Evolutionary conservation across 228 moss, liverwort and hornwort genomes (phyloP).

Genomic region (Sphagnum magellanicum): DNA sequence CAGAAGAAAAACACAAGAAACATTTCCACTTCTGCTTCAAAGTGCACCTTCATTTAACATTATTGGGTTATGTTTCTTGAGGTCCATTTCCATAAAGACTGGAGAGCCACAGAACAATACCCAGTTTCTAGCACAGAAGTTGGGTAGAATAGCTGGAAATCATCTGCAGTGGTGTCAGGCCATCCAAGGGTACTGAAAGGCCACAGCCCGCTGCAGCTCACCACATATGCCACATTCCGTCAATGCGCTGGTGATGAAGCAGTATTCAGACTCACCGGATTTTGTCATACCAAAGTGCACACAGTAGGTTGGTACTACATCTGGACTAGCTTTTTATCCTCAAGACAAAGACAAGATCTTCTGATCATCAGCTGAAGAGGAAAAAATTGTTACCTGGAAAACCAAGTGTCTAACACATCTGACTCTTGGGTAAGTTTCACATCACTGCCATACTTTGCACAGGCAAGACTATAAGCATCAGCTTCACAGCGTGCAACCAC

Average conservation of each 20-base stretch:
- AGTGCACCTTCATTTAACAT: no score
- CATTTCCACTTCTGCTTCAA: no score
- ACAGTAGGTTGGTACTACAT: no score
- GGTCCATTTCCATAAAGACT: no score
- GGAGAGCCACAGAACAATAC: conserved; percentile 12
- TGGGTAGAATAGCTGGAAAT: conserved; percentile 69
- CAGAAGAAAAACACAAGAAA: no score
- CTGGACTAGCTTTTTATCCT: neutral
- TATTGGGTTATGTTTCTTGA: no score
- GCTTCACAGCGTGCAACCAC: conserved; percentile 65
- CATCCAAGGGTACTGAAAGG: conserved; percentile 90
- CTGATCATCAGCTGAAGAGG: no score
- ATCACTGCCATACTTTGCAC: conserved; percentile 41
- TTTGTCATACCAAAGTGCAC: no score
- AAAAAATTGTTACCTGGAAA: conserved; percentile 50
- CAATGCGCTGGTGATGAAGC: no score
- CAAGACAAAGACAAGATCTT: no score
- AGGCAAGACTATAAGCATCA: conserved; percentile 57
- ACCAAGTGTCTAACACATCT: conserved; percentile 95
- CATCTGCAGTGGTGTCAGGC: conserved; percentile 60
- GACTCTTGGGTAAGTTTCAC: conserved; percentile 74
- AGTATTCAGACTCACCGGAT: no score
- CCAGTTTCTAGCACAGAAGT: conserved; percentile 82
- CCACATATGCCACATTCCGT: neutral
- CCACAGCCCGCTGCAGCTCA: conserved; percentile 71